Evolutionary conservation across 257 asterid species (phyloP), one percentile per base, ranked within the genome.

Genomic region (Ophiorrhiza pumila): DNA sequence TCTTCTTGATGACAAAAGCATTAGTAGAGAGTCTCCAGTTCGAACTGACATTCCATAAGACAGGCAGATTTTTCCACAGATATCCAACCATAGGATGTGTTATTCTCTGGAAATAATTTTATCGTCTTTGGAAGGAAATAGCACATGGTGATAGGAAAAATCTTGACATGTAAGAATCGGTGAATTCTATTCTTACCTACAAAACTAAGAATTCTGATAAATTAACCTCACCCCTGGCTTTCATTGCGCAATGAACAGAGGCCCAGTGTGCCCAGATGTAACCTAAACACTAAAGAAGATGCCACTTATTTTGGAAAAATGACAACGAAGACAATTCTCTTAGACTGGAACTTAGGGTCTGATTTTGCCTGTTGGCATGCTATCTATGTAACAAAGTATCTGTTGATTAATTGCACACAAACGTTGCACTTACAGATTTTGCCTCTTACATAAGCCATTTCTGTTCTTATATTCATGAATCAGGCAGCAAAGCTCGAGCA

Each of bases 31-130:
- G 29, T 43, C 73, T 82, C 71, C 71, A 22, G 76, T 69, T 70
- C 77, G 79, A 75, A 62, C 73, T 39, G 90, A 87, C 55, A 82
- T 82, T 78, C 88, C 91, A 41, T 85, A 77, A 69, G 20, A 69
- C 8, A 20, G n/a, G n/a, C 22, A 1, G 23, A 31, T 10, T 61
- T 49, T 58, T 35, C 46, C 49, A 78, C 37, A 70, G 22, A 27
- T 62, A 75, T 52, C 50, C 64, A 59, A 68, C 74, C 58, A 70
- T 72, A 71, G 18, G 77, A 78, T 77, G 34, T 37, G 76, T 57
- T 58, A 22, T 58, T 55, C 73, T 45, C n/a, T 47, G 59, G 25
- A 72, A 59, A 47, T 42, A 42, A 65, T 42, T 7, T 59, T 68
- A 62, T 65, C 79, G 50, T 73, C 53, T 27, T 20, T 62, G 34